Conservation (phyloP, 768 basidiomycete species). For the Auricularia heimuer region DNA sequence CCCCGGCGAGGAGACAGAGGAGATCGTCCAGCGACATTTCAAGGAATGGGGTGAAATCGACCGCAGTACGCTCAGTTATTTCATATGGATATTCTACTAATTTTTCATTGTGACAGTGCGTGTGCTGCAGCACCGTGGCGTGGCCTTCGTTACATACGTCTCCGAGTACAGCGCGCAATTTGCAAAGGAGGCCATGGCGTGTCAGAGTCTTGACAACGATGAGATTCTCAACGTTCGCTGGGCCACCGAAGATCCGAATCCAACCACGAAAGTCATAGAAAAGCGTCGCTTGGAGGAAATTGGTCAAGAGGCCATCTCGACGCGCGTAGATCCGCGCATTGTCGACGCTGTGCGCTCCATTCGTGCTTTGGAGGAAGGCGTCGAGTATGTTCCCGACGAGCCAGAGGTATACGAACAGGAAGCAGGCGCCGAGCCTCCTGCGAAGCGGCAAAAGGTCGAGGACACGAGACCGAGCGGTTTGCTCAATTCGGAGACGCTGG, state of each 20-base stretch:
- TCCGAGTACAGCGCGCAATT: slow-evolving; percentile 83
- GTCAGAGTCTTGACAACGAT: slow-evolving; percentile 93
- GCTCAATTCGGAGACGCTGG: slow-evolving; percentile 74
- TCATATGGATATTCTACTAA: no score
- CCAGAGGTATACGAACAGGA: slow-evolving; percentile 23
- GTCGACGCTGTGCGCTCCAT: slow-evolving; percentile 83
- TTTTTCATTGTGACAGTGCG: slow-evolving; percentile 42
- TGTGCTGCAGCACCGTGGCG: slow-evolving; percentile 85
- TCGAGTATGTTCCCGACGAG: slow-evolving; percentile 21
- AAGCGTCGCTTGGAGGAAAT: slow-evolving; percentile 72
- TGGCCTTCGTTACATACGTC: slow-evolving; percentile 94
- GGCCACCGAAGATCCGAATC: slow-evolving; percentile 99
- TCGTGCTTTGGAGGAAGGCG: slow-evolving; percentile 80
- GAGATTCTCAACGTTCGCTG: slow-evolving; percentile 97
- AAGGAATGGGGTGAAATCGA: slow-evolving; percentile 94
- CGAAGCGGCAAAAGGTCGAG: slow-evolving; percentile 25
- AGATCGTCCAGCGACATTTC: slow-evolving; percentile 84
- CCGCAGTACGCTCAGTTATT: slow-evolving; percentile 41
- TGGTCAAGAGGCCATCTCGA: slow-evolving; percentile 75
- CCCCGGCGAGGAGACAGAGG: slow-evolving; percentile 81
- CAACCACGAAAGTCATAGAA: slow-evolving; percentile 77
- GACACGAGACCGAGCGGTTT: slow-evolving; percentile 40
- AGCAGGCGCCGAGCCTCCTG: slow-evolving; percentile 16
- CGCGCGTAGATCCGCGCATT: slow-evolving; percentile 76
- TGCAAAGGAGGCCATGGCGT: slow-evolving; percentile 98